Evolutionary conservation across 2,329 filamentous ascomycete genomes (phyloP).

Genomic region (Fusarium sulawesiense): DNA sequence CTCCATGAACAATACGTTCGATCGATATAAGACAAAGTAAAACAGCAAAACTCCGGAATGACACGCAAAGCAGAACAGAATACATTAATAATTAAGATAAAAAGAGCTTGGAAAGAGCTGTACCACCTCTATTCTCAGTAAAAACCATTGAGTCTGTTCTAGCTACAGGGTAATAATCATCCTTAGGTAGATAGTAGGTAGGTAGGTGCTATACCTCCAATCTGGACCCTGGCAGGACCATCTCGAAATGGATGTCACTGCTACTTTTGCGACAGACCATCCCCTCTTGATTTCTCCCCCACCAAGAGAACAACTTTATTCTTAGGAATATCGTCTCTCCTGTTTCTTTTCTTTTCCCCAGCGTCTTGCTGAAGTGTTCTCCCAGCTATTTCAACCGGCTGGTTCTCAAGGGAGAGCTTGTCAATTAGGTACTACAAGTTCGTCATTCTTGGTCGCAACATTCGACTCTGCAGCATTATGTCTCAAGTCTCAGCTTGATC

Average conservation of each 20-base stretch:
- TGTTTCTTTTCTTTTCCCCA: neutral
- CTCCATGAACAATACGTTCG: neutral
- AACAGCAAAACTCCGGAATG: neutral
- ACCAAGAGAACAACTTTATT: slow-evolving; percentile 6
- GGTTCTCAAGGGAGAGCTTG: neutral
- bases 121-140: neutral
- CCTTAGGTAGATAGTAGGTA: neutral
- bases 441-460: neutral
- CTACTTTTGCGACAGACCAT: slow-evolving; percentile 16
- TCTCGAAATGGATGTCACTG: slow-evolving; percentile 23
- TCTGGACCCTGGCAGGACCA: neutral
- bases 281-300: slow-evolving; percentile 11
- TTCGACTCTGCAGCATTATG: slow-evolving; percentile 10
- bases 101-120: neutral
- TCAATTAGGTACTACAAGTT: neutral
- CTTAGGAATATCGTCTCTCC: neutral
- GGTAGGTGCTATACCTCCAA: neutral
- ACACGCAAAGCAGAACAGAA: neutral
- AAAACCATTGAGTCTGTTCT: neutral
- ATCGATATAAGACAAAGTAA: neutral
- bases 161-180: neutral
- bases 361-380: neutral
- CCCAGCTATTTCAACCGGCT: neutral
- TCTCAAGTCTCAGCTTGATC: slow-evolving; percentile 19
- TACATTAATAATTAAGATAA: neutral